These are phyloP conservation scores for Golubevia pallescens DNA, from an alignment of 1,284 basidiomycete species.

Conservation along the genomic window DNA sequence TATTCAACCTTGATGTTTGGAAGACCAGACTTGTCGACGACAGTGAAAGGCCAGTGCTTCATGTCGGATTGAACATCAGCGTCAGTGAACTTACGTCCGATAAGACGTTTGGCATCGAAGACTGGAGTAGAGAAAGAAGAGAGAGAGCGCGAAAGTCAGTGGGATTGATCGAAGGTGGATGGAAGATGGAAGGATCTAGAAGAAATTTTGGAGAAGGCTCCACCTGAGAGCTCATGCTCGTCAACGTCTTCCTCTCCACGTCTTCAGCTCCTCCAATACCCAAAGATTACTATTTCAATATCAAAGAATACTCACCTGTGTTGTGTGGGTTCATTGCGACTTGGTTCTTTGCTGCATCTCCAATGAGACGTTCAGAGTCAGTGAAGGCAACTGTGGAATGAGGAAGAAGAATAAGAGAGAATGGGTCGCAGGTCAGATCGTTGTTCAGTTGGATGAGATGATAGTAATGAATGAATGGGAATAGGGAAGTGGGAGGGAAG, in stretches of 20 bases:
- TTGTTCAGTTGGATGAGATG: too few species aligned
- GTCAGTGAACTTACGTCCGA: slow-evolving; percentile 81
- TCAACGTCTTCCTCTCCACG: neutral
- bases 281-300: slow-evolving; percentile 18
- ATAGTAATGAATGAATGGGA: too few species aligned
- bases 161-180: too few species aligned
- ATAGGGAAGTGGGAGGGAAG: neutral
- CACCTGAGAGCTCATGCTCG: neutral
- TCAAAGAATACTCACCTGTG: slow-evolving; percentile 69
- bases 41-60: slow-evolving; percentile 79
- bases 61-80: slow-evolving; percentile 78
- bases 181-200: neutral
- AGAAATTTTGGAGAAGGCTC: neutral
- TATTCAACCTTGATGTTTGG: slow-evolving; percentile 56
- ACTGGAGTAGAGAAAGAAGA: slow-evolving; percentile 55
- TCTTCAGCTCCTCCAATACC: neutral
- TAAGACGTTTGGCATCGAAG: slow-evolving; percentile 75
- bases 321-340: slow-evolving; percentile 68
- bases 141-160: neutral
- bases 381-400: slow-evolving; percentile 48
- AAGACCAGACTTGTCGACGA: slow-evolving; percentile 75
- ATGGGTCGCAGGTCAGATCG: too few species aligned
- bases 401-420: too few species aligned
- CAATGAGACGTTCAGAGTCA: slow-evolving; percentile 90
- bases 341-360: slow-evolving; percentile 95